These are phyloP conservation scores for Fraxinus dipetala DNA, from an alignment of 305 asterid genomes.

Conservation along the genomic window DNA sequence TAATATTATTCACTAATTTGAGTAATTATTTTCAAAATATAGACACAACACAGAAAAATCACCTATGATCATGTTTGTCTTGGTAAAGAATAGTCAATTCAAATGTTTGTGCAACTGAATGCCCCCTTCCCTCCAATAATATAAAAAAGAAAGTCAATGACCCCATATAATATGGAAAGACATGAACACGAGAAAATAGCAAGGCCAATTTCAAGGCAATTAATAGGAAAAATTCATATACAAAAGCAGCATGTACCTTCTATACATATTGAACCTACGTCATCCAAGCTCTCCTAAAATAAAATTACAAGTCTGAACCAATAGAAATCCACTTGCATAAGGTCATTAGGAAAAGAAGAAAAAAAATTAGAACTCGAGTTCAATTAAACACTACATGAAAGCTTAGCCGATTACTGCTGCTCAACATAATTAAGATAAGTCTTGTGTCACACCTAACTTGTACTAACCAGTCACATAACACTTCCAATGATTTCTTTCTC, in stretches of 20 bases:
- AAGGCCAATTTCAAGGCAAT: constrained; percentile 4
- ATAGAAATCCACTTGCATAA: constrained; percentile 91
- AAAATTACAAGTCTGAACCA: constrained; percentile 94
- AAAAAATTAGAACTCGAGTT: constrained; percentile 6
- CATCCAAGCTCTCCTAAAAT: constrained; percentile 90
- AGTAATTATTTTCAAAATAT: background rate
- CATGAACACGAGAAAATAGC: background rate
- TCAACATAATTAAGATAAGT: constrained; percentile 2
- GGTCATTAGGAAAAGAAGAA: constrained; percentile 24
- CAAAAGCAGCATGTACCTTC: constrained; percentile 51
- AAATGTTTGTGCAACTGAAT: constrained; percentile 2
- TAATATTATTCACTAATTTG: no score
- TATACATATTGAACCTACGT: constrained; percentile 78
- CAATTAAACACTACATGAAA: background rate
- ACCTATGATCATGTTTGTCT: constrained; percentile 1
- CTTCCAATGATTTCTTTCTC: constrained; percentile 86
- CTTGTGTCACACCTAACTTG: background rate
- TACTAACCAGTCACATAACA: constrained; percentile 17
- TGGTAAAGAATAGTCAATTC: background rate
- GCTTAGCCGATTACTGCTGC: constrained; percentile 9
- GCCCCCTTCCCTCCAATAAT: background rate
- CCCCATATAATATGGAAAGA: background rate
- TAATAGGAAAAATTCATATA: constrained; percentile 3
- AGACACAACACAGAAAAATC: background rate
- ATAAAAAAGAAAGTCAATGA: background rate